Conservation (phyloP, 495 filamentous ascomycete genomes). For the Penicillium desertorum region DNA sequence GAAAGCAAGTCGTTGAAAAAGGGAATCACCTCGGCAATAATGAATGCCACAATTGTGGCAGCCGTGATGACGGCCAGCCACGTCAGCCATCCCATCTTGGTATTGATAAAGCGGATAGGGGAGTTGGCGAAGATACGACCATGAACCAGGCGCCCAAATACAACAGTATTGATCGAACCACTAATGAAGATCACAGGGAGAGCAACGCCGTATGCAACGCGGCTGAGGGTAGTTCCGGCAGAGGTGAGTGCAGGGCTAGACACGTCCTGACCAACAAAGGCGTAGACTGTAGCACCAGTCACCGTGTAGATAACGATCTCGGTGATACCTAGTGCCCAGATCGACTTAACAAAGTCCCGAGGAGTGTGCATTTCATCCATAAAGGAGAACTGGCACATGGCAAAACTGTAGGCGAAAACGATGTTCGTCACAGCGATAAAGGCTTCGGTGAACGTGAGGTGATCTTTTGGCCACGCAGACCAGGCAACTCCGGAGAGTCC, state of each 20-base stretch:
- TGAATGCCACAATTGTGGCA: constrained; percentile 62
- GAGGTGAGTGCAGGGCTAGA: constrained; percentile 67
- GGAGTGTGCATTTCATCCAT: constrained; percentile 75
- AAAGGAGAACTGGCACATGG: constrained; percentile 68
- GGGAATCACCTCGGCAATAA: constrained; percentile 68
- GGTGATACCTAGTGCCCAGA: constrained; percentile 57
- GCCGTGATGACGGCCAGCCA: constrained; percentile 56
- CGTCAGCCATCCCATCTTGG: constrained; percentile 53
- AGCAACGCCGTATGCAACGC: constrained; percentile 71
- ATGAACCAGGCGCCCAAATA: constrained; percentile 61
- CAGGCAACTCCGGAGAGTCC: constrained; percentile 38
- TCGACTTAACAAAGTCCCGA: constrained; percentile 59
- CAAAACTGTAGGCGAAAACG: constrained; percentile 64
- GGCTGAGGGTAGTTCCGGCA: constrained; percentile 56
- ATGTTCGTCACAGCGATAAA: constrained; percentile 70
- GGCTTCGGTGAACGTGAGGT: constrained; percentile 33
- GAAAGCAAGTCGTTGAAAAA: constrained; percentile 64
- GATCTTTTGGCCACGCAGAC: constrained; percentile 38
- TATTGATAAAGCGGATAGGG: constrained; percentile 58
- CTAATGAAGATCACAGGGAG: constrained; percentile 71
- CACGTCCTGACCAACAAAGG: constrained; percentile 65
- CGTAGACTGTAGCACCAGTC: constrained; percentile 66
- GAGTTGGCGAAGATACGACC: constrained; percentile 55
- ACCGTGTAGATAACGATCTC: constrained; percentile 68
- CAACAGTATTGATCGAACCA: constrained; percentile 61